A percentile compares a stretch with the other conserved stretches of the same genome.
These are phyloP conservation scores for Arthrobotrys sphaeroides DNA, from an alignment of 2,329 filamentous ascomycete species.

Conservation along the genomic window DNA sequence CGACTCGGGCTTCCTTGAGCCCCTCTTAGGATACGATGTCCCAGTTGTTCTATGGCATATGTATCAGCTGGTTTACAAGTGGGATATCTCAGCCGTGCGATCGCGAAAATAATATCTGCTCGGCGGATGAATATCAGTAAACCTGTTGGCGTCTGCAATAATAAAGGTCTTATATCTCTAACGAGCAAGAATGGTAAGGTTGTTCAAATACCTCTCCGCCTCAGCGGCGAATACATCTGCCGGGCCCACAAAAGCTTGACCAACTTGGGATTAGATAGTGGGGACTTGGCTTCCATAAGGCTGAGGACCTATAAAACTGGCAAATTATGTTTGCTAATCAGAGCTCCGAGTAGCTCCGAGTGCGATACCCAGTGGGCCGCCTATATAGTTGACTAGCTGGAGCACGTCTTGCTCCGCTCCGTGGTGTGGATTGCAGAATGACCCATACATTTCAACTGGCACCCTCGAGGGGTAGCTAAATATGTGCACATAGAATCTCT, in stretches of 20 bases:
- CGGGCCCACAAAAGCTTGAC: constrained; percentile 3
- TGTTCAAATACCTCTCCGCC: background rate
- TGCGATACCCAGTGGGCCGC: background rate
- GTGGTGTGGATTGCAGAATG: background rate
- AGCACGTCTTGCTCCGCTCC: background rate
- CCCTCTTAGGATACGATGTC: no score
- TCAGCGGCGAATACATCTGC: background rate
- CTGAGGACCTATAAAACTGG: background rate
- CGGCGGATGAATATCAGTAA: no score
- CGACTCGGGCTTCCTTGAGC: no score
- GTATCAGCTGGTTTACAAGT: no score
- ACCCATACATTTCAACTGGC: background rate
- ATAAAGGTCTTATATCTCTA: background rate
- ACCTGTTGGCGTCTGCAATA: background rate
- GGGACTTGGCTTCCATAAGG: constrained; percentile 6
- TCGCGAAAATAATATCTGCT: no score
- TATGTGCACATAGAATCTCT: constrained; percentile 1
- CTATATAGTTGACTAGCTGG: background rate
- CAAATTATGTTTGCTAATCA: background rate
- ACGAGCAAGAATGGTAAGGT: background rate
- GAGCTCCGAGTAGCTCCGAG: background rate
- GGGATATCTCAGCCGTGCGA: no score
- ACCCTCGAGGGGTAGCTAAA: constrained; percentile 14
- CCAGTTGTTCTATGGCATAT: no score
- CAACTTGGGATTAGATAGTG: background rate